Percentiles rank a stretch among this genome's conserved stretches.
These are phyloP conservation scores for Golubevia pallescens DNA, from an alignment of 1,284 basidiomycete species.

Conservation along the genomic window DNA sequence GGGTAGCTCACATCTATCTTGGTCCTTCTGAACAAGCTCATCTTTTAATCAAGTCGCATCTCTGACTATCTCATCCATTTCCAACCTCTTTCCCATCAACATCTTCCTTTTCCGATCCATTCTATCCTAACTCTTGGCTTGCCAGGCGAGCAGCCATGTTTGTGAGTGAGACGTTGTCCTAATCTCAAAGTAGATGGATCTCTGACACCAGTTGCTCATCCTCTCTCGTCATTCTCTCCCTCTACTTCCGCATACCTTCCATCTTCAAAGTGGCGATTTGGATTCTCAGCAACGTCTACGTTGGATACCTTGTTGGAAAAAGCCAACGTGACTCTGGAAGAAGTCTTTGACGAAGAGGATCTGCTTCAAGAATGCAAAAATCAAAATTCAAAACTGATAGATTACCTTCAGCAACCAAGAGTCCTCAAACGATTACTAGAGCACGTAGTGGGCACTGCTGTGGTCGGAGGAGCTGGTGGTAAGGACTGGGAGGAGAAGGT, in stretches of 20 bases:
- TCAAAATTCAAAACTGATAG: constrained; percentile 54
- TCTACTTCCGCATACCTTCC: background rate
- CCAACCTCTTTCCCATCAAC: no score
- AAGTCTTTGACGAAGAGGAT: constrained; percentile 60
- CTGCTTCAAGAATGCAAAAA: constrained; percentile 60
- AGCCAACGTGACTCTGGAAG: constrained; percentile 52
- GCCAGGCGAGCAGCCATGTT: background rate
- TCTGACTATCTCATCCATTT: no score
- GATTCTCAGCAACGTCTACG: constrained; percentile 52
- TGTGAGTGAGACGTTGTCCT: constrained; percentile 4
- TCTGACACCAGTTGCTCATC: background rate
- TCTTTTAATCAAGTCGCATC: no score
- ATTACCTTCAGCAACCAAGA: constrained; percentile 46
- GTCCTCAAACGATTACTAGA: constrained; percentile 54
- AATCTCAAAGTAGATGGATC: background rate
- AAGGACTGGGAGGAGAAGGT: constrained; percentile 60
- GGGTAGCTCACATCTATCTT: no score
- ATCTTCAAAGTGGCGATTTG: constrained; percentile 50
- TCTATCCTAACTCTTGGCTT: background rate
- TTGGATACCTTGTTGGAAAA: constrained; percentile 56
- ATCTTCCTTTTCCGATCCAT: no score
- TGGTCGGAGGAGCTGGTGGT: constrained; percentile 41
- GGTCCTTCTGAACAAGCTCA: no score
- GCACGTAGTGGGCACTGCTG: constrained; percentile 55
- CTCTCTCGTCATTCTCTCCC: background rate